Evolutionary conservation across 768 basidiomycete species (phyloP), one percentile per base, ranked within the genome.

Genomic region (Amanita exitialis): DNA sequence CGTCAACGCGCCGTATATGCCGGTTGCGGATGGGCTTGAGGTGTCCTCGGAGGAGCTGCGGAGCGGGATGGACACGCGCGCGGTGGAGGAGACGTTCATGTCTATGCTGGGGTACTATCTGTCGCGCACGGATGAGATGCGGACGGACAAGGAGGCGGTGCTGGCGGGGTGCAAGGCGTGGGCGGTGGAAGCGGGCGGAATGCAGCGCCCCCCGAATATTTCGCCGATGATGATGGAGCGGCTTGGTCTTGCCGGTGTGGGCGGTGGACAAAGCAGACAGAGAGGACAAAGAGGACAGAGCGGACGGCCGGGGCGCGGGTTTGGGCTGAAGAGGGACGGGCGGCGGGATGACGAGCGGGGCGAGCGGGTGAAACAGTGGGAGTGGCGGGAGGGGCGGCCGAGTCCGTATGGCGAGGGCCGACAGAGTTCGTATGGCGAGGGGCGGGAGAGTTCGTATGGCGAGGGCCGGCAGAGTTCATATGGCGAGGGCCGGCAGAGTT

Each of bases 51-150:
- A 61, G 20, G 59, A 66, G 23, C 53, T 77, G 39, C 59, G 65
- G 6, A 23, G 52, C 10, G 61, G 58, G 4, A 47, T 81, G 9
- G 76, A 86, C 57, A 61, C 67, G 18, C 73, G 72, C 3, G 76
- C 76, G 2, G 58, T 90, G 41, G 66, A 69, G 41, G 79, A 82
- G 47, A 77, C 83, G 1, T 82, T 88, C 59, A 71, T 77, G 18
- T 79, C 82, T 12, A 62, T 83, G 49, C 64, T 91, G 16, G 90
- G 90, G 1, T 90, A 81, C 68, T 90, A 90, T 66, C 58, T 80
- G 32, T 64, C 74, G 38, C 76, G 78, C 54, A 50, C 68, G 1
- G 62, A 62, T 5, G 72, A 80, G 38, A 58, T 90, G 43, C 69
- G 79, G 25, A 58, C 72, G 2, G 60, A 65, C 37, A 68, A 68